phyloP scores from a whole-genome alignment of 495 filamentous ascomycete species.

The Pyrenula aspistea region DNA sequence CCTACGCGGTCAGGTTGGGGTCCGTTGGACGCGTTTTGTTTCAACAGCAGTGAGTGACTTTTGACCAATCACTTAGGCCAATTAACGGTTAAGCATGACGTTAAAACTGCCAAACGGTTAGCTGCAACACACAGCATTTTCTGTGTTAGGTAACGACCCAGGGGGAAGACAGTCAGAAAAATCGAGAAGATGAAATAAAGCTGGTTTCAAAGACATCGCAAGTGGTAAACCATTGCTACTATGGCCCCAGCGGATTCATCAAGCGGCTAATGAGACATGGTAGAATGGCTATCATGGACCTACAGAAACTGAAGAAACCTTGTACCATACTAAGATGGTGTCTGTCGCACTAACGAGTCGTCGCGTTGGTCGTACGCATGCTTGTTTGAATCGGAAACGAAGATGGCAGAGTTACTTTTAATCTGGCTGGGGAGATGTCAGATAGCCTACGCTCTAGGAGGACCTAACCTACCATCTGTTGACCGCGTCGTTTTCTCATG shows the following conservation, averaged over 20 bases:
- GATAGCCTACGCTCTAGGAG: background rate
- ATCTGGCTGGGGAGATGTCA: conserved; percentile 28
- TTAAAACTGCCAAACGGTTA: too few species aligned
- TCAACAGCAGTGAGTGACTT: too few species aligned
- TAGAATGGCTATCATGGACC: background rate
- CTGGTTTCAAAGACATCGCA: conserved; percentile 42
- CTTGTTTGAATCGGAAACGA: too few species aligned
- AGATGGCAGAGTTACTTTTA: too few species aligned
- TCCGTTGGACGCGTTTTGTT: background rate
- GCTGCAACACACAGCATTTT: background rate
- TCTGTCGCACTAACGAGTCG: too few species aligned
- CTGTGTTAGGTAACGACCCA: background rate
- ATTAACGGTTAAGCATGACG: too few species aligned
- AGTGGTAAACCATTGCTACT: conserved; percentile 31
- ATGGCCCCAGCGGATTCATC: conserved; percentile 48
- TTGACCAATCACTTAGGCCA: too few species aligned
- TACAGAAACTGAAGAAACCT: too few species aligned
- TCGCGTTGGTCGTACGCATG: too few species aligned
- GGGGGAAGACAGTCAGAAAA: conserved; percentile 17
- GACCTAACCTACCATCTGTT: conserved; percentile 28
- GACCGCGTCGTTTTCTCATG: conserved; percentile 37
- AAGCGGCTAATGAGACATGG: conserved; percentile 7
- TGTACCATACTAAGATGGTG: too few species aligned
- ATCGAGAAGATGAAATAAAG: conserved; percentile 38
- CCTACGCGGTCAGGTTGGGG: background rate